Percentiles rank a stretch among this genome's conserved stretches.
Evolutionary conservation across 2,329 filamentous ascomycete species (phyloP).

Genomic region (Fusarium sp.): DNA sequence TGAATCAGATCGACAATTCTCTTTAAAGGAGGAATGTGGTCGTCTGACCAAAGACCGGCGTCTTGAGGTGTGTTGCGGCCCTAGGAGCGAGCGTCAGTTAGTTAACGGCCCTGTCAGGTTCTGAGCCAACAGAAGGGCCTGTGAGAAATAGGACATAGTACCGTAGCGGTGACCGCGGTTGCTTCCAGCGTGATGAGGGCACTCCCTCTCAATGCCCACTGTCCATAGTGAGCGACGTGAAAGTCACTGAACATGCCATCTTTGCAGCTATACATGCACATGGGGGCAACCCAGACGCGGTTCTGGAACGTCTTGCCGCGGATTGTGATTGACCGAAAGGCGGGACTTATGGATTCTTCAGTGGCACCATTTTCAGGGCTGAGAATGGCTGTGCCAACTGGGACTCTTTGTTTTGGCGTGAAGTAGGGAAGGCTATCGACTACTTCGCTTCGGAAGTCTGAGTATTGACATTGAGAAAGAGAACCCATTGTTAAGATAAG

Average conservation of each 20-base stretch:
- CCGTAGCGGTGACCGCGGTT: not conserved
- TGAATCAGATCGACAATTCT: not conserved
- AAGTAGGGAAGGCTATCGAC: not conserved
- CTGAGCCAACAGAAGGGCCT: too few relatives aligned
- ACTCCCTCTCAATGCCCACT: conserved; percentile 19
- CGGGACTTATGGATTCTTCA: not conserved
- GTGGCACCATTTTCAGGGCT: not conserved
- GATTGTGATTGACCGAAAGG: conserved; percentile 11
- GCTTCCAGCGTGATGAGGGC: not conserved
- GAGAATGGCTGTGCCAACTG: not conserved
- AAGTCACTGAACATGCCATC: conserved; percentile 27
- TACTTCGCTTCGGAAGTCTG: not conserved
- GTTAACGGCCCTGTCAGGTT: too few relatives aligned
- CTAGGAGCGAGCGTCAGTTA: not conserved
- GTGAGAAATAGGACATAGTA: not conserved
- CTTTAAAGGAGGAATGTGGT: not conserved
- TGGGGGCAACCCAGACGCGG: conserved; percentile 24
- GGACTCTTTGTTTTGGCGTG: not conserved
- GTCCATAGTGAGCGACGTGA: conserved; percentile 21
- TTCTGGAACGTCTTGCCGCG: conserved; percentile 24
- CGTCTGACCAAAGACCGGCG: conserved; percentile 1
- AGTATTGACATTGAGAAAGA: not conserved
- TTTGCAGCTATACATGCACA: conserved; percentile 25
- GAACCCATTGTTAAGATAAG: not conserved
- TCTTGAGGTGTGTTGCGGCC: not conserved